Percentiles rank a stretch among this genome's conserved stretches.
phyloP scores from a whole-genome alignment of 2,329 filamentous ascomycete species.

The Pseudocercospora macadamiae region DNA sequence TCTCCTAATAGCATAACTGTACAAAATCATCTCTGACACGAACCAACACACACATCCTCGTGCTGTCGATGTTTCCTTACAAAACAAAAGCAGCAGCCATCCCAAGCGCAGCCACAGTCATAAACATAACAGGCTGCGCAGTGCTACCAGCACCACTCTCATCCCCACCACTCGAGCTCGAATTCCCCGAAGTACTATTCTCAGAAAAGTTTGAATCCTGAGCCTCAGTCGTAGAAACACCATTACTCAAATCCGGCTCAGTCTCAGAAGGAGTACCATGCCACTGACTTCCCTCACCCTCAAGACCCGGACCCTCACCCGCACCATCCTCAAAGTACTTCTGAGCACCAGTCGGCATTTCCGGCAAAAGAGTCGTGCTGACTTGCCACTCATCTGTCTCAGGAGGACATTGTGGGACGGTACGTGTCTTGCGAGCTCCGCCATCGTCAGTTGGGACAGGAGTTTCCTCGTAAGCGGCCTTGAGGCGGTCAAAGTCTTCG shows the following conservation, averaged over 20 bases:
- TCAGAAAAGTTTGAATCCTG: slow-evolving; percentile 23
- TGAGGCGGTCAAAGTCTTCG: slow-evolving; percentile 64
- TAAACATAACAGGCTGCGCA: background rate
- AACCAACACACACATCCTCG: background rate
- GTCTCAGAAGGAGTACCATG: slow-evolving; percentile 54
- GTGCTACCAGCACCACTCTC: slow-evolving; percentile 21
- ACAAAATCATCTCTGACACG: background rate
- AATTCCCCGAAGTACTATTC: slow-evolving; percentile 14
- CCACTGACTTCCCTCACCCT: slow-evolving; percentile 51
- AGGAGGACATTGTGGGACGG: slow-evolving; percentile 59
- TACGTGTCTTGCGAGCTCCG: slow-evolving; percentile 53
- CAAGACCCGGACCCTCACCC: slow-evolving; percentile 59
- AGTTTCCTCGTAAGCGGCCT: slow-evolving; percentile 55
- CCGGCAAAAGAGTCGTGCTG: slow-evolving; percentile 53
- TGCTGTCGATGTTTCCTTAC: background rate
- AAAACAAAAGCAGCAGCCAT: slow-evolving; percentile 1
- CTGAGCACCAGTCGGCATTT: slow-evolving; percentile 58
- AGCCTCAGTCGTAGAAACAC: slow-evolving; percentile 24
- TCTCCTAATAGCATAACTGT: background rate
- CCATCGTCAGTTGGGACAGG: slow-evolving; percentile 59
- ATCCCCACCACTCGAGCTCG: slow-evolving; percentile 28
- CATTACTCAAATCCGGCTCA: slow-evolving; percentile 45
- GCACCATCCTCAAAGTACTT: slow-evolving; percentile 62
- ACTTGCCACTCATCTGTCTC: slow-evolving; percentile 61
- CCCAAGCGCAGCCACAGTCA: background rate